A percentile compares a stretch with the other conserved stretches of the same genome.
These are phyloP conservation scores for Globisporangium acanthophoron DNA, from an alignment of 352 stramenopile species.

Conservation along the genomic window DNA sequence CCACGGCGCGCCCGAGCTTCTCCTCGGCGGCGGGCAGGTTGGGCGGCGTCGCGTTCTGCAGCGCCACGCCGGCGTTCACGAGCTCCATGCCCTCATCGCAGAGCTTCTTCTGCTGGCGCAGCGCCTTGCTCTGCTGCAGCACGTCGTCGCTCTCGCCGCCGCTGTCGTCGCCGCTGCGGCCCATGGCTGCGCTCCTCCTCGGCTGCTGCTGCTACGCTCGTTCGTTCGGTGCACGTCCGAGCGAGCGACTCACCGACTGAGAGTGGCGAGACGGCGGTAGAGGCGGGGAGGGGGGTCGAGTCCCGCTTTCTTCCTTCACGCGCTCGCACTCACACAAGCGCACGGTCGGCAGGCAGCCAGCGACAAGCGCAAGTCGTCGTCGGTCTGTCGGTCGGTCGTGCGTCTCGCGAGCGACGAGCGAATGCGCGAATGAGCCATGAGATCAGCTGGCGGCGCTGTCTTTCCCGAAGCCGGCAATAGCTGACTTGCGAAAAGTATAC, in stretches of 20 bases:
- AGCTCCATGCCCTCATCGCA: conserved; percentile 80
- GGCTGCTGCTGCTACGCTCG: neutral
- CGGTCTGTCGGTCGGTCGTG: neutral
- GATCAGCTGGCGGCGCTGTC: too few relatives aligned
- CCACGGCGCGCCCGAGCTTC: conserved; percentile 65
- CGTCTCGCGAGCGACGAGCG: neutral
- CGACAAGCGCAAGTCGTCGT: neutral
- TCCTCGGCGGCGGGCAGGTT: conserved; percentile 44
- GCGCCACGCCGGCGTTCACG: conserved; percentile 72
- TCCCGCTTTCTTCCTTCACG: neutral
- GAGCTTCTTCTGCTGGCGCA: conserved; percentile 70
- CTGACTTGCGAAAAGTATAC: too few relatives aligned
- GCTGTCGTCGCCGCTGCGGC: conserved; percentile 22
- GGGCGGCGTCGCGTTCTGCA: conserved; percentile 65
- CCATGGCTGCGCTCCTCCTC: conserved; percentile 2
- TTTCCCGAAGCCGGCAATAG: too few relatives aligned
- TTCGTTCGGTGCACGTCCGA: neutral
- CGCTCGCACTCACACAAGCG: neutral
- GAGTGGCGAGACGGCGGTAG: neutral
- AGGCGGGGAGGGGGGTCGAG: too few relatives aligned
- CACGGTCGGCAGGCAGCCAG: neutral
- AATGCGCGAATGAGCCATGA: neutral
- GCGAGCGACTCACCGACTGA: neutral
- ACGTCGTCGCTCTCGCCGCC: conserved; percentile 59
- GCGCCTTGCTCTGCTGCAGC: conserved; percentile 43